Base-by-base conservation (phyloP, 208 protist genomes). In the Balamuthia mandrillaris region DNA sequence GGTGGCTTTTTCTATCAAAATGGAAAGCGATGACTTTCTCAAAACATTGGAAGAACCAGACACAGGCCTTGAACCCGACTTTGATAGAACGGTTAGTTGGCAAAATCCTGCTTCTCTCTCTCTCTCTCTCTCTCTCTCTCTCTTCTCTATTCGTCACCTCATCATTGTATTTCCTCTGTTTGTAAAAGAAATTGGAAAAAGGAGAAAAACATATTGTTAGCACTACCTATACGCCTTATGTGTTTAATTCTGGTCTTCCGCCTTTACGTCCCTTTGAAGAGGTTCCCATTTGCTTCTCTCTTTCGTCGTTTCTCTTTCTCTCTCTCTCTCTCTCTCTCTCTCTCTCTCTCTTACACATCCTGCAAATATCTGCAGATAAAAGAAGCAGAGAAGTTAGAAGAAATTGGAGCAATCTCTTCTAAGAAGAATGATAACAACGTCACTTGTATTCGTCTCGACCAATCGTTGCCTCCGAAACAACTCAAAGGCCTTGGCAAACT, bases 121-220 rank as follows among this genome's bases (percentile, higher is more conserved):
- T 65, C 58, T 65, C n/a, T 9, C 58, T 27, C 24, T 31, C 58
- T 65, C 16, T 12, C 10, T 12, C 10, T 31, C 33, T 21, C 63
- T 72, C 21, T 7, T 2, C 37, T 37, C 9, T 49, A 1, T 6
- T 29, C 37, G 60, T 47, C 29, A 51, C 37, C 4, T 35, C 58
- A 21, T 70, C 61, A 2, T 66, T 35, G 6, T 4, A 31, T 21
- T 9, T 0, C 6, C 58, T 24, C 10, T 35, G 24, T 10, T 16
- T 21, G 31, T 16, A 56, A 5, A 29, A 79, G 70, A 79, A 79
- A 79, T 79, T 79, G 6, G 70, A 79, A 31, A 79, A 79, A 35
- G 47, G 54, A 3, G 47, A 31, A 4, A 31, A 33, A 31, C 54
- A 42, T 35, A 79, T 79, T 51, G 44, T 29, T 35, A 61, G 70